phyloP scores from a whole-genome alignment of 495 filamentous ascomycete genomes.

The Lentithecium fluviatile region DNA sequence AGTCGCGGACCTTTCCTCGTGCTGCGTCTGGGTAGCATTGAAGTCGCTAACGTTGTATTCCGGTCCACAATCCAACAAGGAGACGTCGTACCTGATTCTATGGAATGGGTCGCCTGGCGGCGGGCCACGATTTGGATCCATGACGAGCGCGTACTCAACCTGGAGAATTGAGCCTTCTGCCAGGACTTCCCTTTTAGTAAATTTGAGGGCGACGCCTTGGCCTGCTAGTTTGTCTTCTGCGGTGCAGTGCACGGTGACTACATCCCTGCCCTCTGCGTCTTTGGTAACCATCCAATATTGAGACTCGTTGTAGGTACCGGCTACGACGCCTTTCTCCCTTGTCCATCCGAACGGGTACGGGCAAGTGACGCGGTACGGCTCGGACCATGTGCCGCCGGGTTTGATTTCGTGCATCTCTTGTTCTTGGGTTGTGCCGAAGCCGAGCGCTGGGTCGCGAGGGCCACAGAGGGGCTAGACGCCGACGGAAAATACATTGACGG shows the following conservation, averaged over 20 bases:
- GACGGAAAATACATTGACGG: neutral
- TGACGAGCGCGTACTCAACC: conserved; percentile 7
- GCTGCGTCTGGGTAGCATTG: neutral
- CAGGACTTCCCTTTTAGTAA: neutral
- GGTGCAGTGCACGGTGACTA: conserved; percentile 2
- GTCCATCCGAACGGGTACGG: neutral
- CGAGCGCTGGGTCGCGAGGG: neutral
- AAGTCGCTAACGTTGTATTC: neutral
- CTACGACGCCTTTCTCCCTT: no score
- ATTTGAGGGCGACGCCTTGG: conserved; percentile 11
- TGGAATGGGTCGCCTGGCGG: neutral
- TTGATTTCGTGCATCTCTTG: neutral
- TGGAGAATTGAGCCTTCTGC: neutral
- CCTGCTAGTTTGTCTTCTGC: conserved; percentile 1
- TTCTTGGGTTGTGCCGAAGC: neutral
- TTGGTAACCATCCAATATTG: no score
- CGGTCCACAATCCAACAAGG: neutral
- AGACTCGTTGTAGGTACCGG: no score
- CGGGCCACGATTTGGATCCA: neutral
- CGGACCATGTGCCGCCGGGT: neutral
- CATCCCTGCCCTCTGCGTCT: no score
- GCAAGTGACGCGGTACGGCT: neutral
- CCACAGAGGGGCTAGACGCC: neutral
- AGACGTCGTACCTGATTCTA: conserved; percentile 11
- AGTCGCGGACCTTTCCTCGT: neutral